Percentiles rank a stretch among this genome's conserved stretches.
phyloP scores from a whole-genome alignment of 129 eudicot genomes.

The Flaveria trinervia region DNA sequence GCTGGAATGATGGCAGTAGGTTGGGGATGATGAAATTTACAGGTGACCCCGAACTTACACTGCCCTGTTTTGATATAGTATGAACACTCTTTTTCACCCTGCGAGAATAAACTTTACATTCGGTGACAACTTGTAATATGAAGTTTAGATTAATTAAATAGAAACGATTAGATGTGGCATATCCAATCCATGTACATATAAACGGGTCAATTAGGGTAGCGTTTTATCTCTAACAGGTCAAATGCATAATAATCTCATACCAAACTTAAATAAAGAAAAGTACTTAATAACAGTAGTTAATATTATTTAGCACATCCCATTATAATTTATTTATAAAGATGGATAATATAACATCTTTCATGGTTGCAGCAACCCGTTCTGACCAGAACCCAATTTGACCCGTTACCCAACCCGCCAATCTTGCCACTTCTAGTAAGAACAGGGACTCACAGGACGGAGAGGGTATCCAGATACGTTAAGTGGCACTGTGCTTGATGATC shows the following conservation, averaged over 20 bases:
- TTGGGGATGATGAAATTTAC: slow-evolving; percentile 96
- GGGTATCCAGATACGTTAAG: slow-evolving; percentile 83
- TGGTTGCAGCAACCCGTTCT: neutral
- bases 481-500: slow-evolving; percentile 52
- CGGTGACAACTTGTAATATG: neutral
- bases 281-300: neutral
- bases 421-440: slow-evolving; percentile 1
- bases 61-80: slow-evolving; percentile 85
- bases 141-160: slow-evolving; percentile 3
- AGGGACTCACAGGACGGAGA: slow-evolving; percentile 65
- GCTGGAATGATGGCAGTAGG: slow-evolving; percentile 45
- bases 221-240: neutral
- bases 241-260: neutral
- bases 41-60: slow-evolving; percentile 89
- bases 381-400: slow-evolving; percentile 1
- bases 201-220: neutral
- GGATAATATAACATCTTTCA: neutral
- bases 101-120: neutral
- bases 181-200: neutral
- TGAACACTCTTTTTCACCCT: slow-evolving; percentile 97
- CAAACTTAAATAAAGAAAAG: neutral
- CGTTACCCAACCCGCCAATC: slow-evolving; percentile 3
- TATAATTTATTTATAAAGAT: neutral
- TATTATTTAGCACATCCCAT: neutral
- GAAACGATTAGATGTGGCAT: neutral